Evolutionary conservation across 768 basidiomycete genomes (phyloP).

Genomic region (Coprinopsis marcescibilis): DNA sequence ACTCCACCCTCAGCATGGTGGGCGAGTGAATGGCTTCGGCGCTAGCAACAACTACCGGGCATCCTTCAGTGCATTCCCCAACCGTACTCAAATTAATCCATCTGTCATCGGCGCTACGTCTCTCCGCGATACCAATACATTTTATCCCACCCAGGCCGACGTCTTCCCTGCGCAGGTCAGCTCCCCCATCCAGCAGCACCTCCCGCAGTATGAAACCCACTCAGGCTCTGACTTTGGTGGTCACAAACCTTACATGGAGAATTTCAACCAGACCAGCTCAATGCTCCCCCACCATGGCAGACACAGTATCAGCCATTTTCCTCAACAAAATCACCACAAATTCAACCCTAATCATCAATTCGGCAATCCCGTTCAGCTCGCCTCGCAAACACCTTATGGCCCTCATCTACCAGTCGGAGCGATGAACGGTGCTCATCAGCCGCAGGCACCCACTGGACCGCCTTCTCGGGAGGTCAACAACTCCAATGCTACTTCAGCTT

Average conservation of each 20-base stretch:
- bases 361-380: conserved; percentile 40
- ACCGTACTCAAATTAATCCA: conserved; percentile 34
- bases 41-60: conserved; percentile 23
- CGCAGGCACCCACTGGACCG: conserved; percentile 15
- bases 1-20: conserved; percentile 23
- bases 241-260: conserved; percentile 28
- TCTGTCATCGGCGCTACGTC: conserved; percentile 26
- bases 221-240: conserved; percentile 29
- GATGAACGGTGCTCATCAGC: conserved; percentile 14
- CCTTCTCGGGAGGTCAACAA: conserved; percentile 23
- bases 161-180: conserved; percentile 32
- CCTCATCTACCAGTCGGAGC: conserved; percentile 49
- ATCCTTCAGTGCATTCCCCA: conserved; percentile 35
- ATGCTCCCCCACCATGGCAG: conserved; percentile 21
- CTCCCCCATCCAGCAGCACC: conserved; percentile 34
- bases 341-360: conserved; percentile 20
- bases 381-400: conserved; percentile 73
- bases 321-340: conserved; percentile 26
- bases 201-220: conserved; percentile 32
- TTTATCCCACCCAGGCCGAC: conserved; percentile 28
- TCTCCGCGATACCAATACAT: conserved; percentile 30
- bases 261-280: conserved; percentile 20
- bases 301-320: conserved; percentile 16
- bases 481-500: conserved; percentile 20
- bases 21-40: conserved; percentile 31